Evolutionary conservation across 345 rosid species (phyloP), one percentile per base, ranked within the genome.

Genomic region (Rhodamnia argentea): DNA sequence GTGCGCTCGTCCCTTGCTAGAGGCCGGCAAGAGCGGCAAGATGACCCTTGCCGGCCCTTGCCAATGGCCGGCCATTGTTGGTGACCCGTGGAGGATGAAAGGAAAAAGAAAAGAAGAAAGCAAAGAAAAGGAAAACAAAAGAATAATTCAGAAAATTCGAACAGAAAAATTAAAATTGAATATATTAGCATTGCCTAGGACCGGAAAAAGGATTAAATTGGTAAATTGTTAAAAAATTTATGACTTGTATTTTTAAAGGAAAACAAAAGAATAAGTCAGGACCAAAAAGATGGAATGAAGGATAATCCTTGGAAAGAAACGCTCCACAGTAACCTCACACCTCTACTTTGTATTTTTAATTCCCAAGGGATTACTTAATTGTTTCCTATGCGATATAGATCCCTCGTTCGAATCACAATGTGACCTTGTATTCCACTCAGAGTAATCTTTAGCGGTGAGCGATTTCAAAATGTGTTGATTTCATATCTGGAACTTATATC

Each of bases 131-230:
- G 2, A 13, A 27, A 60, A n/a, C 0, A n/a, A 60, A 6, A 60
- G 2, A 27, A n/a, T 3, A 27, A 60, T 27, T 60, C 16, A 1
- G 2, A 27, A 27, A 60, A 13, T 6, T 59, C 5, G 4, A 14
- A 60, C 27, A 15, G 2, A 5, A 53, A 15, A 27, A 13, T n/a
- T n/a, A 60, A 27, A 60, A 1, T 6, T 18, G 14, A 15, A 15
- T 1, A 60, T 3, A 0, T 27, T 1, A 60, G 2, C 14, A 8
- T 6, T 2, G 20, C 7, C 74, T 8, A 60, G 14, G 10, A 60
- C 1, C 1, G 15, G 2, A 0, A 0, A 14, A 60, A 60, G 0
- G 74, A 60, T 18, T 6, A 14, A 0, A 27, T 27, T 27, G 9
- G 6, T 20, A 27, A 60, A 54, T 18, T 6, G 4, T 60, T 9